Evolutionary conservation across 371 early-diverging fungal species (phyloP), one percentile per base, ranked within the genome.

Genomic region (Sporodiniella umbellata): DNA sequence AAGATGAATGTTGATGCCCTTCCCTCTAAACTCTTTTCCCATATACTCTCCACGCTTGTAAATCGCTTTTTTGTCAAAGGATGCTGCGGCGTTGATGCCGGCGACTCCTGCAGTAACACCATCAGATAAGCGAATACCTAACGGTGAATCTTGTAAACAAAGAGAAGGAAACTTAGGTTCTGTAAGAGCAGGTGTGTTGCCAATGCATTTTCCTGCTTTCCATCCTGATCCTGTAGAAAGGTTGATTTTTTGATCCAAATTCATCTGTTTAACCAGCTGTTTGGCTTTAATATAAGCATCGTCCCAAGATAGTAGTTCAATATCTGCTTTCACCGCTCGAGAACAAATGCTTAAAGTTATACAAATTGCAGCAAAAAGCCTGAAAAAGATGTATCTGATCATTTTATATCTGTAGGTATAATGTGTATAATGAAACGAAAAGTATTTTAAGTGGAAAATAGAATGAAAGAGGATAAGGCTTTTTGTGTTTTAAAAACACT

Each of bases 101-200:
- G 77, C 43, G 15, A 79, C 72, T 45, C 81, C 78, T 5, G 68
- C 69, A 23, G 75, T 67, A 11, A 59, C 58, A 39, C 64, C 54
- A 45, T 50, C 23, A 14, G 65, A 69, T 22, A 42, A 59, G 23
- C 77, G 74, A 25, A 78, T 50, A 43, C 82, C 84, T 3, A 69
- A 44, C 11, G 80, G 81, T 19, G 67, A 58, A 61, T 81, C 79
- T 58, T 73, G 80, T 26, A 84, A 51, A 52, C 84, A 84, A 23
- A 81, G 62, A 7, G 78, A 76, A 23, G 75, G 74, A 53, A 80
- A 84, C 38, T 69, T 48, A 38, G 80, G 75, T 12, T 58, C 53
- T 11, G 47, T 48, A 26, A 61, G 47, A 1, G 58, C 12, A 15
- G 21, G 35, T 2, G 75, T 76, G 50, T 78, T 78, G 14, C 85